Evolutionary conservation across 2,329 filamentous ascomycete species (phyloP).

Genomic region (Microdochium trichocladiopsis): DNA sequence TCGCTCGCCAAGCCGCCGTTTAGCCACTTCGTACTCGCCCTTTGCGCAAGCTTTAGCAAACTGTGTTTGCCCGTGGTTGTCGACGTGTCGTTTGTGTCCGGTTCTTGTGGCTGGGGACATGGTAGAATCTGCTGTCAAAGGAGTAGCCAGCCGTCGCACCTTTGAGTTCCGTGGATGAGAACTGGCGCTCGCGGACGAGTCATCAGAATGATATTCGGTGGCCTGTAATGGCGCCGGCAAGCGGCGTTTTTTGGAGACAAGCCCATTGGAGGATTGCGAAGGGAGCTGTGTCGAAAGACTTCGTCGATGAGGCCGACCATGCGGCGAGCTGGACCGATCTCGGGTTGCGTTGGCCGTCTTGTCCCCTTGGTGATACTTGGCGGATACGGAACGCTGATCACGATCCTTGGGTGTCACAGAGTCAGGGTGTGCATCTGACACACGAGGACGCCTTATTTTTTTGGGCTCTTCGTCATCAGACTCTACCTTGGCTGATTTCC

Average conservation of each 20-base stretch:
- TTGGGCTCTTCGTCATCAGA: constrained; percentile 53
- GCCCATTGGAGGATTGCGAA: constrained; percentile 44
- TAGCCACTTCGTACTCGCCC: constrained; percentile 74
- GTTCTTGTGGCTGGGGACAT: constrained; percentile 62
- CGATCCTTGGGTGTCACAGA: constrained; percentile 20
- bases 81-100: constrained; percentile 78
- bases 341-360: constrained; percentile 15
- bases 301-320: constrained; percentile 49
- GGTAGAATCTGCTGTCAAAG: constrained; percentile 49
- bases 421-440: constrained; percentile 35
- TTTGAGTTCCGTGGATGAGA: constrained; percentile 53
- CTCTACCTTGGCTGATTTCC: constrained; percentile 45
- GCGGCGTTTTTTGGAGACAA: constrained; percentile 54
- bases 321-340: constrained; percentile 53
- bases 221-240: constrained; percentile 54
- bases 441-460: constrained; percentile 46
- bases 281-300: constrained; percentile 59
- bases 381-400: constrained; percentile 22
- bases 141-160: constrained; percentile 46
- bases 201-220: constrained; percentile 61
- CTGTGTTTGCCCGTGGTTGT: constrained; percentile 86
- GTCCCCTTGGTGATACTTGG: constrained; percentile 23
- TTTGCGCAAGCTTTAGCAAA: constrained; percentile 85
- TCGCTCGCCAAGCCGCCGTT: constrained; percentile 66
- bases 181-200: constrained; percentile 55